Evolutionary conservation across 495 filamentous ascomycete genomes (phyloP), one percentile per base, ranked within the genome.

Genomic region (Staphylotrichum tortipilum): DNA sequence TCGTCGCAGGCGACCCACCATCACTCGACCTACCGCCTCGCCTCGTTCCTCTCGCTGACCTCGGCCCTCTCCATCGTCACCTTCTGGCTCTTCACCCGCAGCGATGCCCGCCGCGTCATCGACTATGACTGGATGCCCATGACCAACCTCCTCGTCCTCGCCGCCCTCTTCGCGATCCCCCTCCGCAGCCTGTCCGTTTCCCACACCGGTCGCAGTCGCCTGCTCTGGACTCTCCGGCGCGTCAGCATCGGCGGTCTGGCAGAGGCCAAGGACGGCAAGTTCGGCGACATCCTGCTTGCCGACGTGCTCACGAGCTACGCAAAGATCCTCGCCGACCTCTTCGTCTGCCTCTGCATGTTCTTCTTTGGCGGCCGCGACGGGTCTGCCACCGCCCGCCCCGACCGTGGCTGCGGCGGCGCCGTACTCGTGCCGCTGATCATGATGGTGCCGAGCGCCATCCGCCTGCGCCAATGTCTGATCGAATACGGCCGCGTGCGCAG

Each of bases 251-350:
- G 88, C 26, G 86, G 88, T 1, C 65, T 95, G n/a, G 87, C 89
- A 8, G 80, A 86, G 63, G 65, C 83, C 7, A 78, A 84, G 43
- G 81, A 89, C 69, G 87, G 87, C 31, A 94, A 90, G 48, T 98
- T 98, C 58, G 89, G 86, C 35, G 92, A 98, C 61, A 83, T 97
- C 47, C 70, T 98, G 34, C 75, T 97, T n/a, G 89, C 92, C 7
- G 92, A 98, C 75, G 90, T 85, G 29, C 68, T 98, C 50, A 98
- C 92, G 8, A 91, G 85, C 55, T 98, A 97, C 64, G 83, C 92
- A 36, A 94, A 89, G 58, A 82, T 95, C 22, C 71, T 96, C 2
- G 90, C 82, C 4, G 94, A 97, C 64, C 68, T 95, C n/a, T 92
- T 84, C 62, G 81, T 95, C 41, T 80, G 82, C 26, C 69, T 86